Evolutionary conservation across 257 asterid genomes (phyloP), one percentile per base, ranked within the genome.

Genomic region (Eucommia ulmoides): DNA sequence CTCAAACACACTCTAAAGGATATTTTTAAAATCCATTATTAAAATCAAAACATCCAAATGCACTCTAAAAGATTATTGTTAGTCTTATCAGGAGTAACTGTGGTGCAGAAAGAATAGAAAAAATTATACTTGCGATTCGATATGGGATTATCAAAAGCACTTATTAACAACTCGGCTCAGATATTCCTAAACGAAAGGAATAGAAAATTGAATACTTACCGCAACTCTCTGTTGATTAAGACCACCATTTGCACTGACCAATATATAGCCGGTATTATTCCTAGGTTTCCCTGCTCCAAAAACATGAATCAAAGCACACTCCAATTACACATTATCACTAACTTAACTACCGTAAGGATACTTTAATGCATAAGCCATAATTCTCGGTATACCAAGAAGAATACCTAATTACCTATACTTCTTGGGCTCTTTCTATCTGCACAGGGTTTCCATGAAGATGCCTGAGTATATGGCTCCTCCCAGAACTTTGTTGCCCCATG

Each of bases 161-260:
- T 16, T 6, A 2, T 42, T 42, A 2, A 2, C 48, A 6, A 6
- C 3, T 10, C 20, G 8, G 19, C 48, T 15, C 48, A 15, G 3
- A 14, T 3, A 14, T 38, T 18, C 10, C 6, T 41, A 20, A 54
- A 22, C 19, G 18, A 20, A 55, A 19, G 20, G 22, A 38, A 9
- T 19, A 15, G 0, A 25, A 11, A 51, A 35, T 21, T 7, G 44
- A 23, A 52, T 33, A 23, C 96, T 80, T 75, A 84, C 93, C 1
- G 97, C 97, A 53, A 84, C 95, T 66, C 97, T 72, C 56, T 84
- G 97, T 69, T 88, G 97, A 68, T 84, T 88, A 48, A 88, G 78
- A 45, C 95, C 97, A 42, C 97, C 97, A 41, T 91, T 91, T 57
- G 95, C 94, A 23, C 98, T 86, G 59, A 86, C 79, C 64, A 83